Evolutionary conservation across 345 rosid species (phyloP).

Genomic region (Hirschfeldia incana): DNA sequence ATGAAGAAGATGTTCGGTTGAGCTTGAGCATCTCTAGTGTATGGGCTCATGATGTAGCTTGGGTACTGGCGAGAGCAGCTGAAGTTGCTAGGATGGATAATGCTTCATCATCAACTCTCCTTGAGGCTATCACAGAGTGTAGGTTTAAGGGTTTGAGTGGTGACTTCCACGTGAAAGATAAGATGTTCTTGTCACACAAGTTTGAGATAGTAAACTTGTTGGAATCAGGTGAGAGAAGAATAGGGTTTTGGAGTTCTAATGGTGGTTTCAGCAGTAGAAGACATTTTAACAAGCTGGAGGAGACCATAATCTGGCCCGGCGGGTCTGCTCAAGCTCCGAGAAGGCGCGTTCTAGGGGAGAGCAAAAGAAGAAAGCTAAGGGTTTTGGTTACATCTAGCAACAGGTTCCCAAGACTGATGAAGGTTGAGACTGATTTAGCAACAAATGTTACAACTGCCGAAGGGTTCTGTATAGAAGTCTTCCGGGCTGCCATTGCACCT

Average conservation of each 20-base stretch:
- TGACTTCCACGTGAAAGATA: conserved; percentile 25
- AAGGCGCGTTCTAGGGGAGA: not conserved
- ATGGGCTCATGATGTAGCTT: conserved; percentile 43
- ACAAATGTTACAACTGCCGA: not conserved
- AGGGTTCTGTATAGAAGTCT: conserved; percentile 38
- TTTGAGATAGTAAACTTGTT: conserved; percentile 47
- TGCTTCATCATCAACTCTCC: conserved; percentile 18
- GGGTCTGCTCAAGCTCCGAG: conserved; percentile 32
- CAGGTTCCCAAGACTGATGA: conserved; percentile 34
- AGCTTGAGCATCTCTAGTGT: conserved; percentile 28
- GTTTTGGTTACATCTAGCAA: conserved; percentile 41
- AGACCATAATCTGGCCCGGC: conserved; percentile 45
- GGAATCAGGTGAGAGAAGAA: conserved; percentile 29
- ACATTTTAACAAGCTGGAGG: conserved; percentile 11
- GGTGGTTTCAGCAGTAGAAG: conserved; percentile 27
- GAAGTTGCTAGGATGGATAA: conserved; percentile 3
- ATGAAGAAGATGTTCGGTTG: conserved; percentile 11
- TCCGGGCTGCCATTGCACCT: conserved; percentile 15
- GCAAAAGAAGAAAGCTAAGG: conserved; percentile 24
- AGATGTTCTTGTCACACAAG: conserved; percentile 17
- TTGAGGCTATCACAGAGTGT: conserved; percentile 25
- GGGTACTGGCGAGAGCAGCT: conserved; percentile 33
- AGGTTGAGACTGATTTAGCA: conserved; percentile 1
- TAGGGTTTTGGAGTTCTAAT: conserved; percentile 41
- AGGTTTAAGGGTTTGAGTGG: conserved; percentile 42